phyloP scores from a whole-genome alignment of 1,139 yeast genomes.

The Suhomyces terraborum region DNA sequence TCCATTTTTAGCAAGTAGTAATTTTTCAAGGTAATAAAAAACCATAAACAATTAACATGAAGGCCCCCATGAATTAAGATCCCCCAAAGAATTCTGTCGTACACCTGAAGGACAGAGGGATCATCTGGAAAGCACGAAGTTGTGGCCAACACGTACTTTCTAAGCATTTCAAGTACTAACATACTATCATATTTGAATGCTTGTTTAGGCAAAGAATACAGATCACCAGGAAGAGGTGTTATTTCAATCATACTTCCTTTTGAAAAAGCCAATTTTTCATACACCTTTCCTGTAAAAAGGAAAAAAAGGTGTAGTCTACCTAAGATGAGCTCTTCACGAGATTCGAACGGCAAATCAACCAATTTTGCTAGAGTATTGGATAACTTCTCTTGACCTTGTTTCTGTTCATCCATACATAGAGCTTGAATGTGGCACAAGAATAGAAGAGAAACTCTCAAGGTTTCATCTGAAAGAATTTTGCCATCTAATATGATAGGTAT shows the following conservation, averaged over 20 bases:
- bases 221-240: neutral
- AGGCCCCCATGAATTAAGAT: conserved; percentile 46
- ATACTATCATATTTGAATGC: conserved; percentile 21
- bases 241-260: conserved; percentile 13
- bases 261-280: conserved; percentile 22
- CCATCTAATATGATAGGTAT: neutral
- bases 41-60: conserved; percentile 44
- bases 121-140: conserved; percentile 37
- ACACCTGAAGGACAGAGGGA: conserved; percentile 29
- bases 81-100: conserved; percentile 42
- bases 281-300: conserved; percentile 22
- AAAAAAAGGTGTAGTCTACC: conserved; percentile 19
- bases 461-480: neutral
- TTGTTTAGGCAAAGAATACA: neutral
- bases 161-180: conserved; percentile 32
- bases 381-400: neutral
- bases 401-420: neutral
- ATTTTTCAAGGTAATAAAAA: conserved; percentile 36
- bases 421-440: conserved; percentile 4
- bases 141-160: conserved; percentile 35
- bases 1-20: conserved; percentile 27
- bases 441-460: neutral
- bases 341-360: neutral
- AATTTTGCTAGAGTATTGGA: neutral
- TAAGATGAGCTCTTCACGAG: neutral